Evolutionary conservation across 1,284 basidiomycete species (phyloP).

Genomic region (Jaminaea rosea): DNA sequence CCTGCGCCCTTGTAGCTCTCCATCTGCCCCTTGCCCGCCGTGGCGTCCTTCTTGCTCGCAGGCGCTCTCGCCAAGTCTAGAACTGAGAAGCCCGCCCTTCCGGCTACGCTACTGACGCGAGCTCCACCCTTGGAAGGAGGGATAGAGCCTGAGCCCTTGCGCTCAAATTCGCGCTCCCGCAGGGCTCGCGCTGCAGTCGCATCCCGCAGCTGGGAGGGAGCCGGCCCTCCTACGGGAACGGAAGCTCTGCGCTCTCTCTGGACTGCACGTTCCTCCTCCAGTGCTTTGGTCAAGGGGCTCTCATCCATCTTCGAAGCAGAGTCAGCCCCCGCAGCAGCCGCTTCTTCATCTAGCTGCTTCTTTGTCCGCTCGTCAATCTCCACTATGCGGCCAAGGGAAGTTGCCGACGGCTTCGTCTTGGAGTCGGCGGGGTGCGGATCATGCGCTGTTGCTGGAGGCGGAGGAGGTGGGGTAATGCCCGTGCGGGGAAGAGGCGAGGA

Average conservation of each 20-base stretch:
- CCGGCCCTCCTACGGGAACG: no score
- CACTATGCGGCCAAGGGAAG: background rate
- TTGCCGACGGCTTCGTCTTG: background rate
- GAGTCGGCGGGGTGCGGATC: background rate
- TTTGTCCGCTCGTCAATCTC: no score
- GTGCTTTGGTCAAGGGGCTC: no score
- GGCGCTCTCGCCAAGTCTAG: constrained; percentile 1
- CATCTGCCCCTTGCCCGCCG: background rate
- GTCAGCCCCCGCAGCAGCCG: no score
- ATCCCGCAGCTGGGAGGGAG: no score
- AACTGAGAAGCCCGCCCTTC: background rate
- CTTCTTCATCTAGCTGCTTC: no score
- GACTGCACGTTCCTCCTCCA: no score
- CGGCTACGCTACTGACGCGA: background rate
- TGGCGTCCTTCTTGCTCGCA: background rate
- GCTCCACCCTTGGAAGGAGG: background rate
- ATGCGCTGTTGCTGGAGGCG: background rate
- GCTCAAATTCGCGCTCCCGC: background rate
- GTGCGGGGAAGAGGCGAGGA: background rate
- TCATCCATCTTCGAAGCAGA: no score
- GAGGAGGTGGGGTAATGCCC: background rate
- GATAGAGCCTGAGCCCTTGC: background rate
- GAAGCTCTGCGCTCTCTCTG: no score
- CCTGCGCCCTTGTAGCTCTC: constrained; percentile 3
- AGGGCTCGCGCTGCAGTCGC: constrained; percentile 3